Evolutionary conservation across 805 yeast genomes (phyloP), one percentile per base, ranked within the genome.

Genomic region (Metschnikowia kunwiensis): DNA sequence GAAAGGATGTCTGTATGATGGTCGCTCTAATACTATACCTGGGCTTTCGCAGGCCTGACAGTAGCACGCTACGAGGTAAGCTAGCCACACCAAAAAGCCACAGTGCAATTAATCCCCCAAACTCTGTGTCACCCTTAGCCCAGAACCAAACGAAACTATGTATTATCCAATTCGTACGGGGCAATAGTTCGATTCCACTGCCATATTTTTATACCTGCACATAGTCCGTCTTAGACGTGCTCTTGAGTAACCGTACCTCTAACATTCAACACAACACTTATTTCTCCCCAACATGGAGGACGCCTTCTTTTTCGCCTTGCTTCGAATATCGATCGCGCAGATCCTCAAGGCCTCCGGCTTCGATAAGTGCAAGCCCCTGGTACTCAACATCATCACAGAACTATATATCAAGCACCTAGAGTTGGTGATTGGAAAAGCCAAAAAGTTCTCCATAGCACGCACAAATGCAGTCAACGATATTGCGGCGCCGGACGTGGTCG

Each of bases 291-390:
- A 11, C 13, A 63, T 66, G 70, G 70, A 65, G 30, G 71, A 65
- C 27, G 48, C 63, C 13, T 65, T 67, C 42, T 60, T 64, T 40
- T 68, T 63, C 44, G 57, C 65, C 26, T 41, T 67, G 29, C 51
- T 67, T 18, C 53, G 70, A 34, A 51, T 68, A 32, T 63, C 71
- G 7, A 55, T 67, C 21, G 69, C 75, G 1, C 80, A 82, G 60
- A 64, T 82, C 4, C 70, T 91, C 34, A 78, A 86, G 43, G 78
- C 93, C 0, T 75, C 80, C 20, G 98, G 98, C 0, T 86, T 88
- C 51, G 96, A 86, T 43, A 73, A 79, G 49, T 79, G 89, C 45
- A 70, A 79, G 34, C 85, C 91, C 6, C 68, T 77, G 6, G 75
- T 83, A 1, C 66, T 91, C 7, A 89, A 87, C 52, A 72, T 80